Evolutionary conservation across 768 basidiomycete genomes (phyloP).

Genomic region (Cystobasidiopsis lactophilus): DNA sequence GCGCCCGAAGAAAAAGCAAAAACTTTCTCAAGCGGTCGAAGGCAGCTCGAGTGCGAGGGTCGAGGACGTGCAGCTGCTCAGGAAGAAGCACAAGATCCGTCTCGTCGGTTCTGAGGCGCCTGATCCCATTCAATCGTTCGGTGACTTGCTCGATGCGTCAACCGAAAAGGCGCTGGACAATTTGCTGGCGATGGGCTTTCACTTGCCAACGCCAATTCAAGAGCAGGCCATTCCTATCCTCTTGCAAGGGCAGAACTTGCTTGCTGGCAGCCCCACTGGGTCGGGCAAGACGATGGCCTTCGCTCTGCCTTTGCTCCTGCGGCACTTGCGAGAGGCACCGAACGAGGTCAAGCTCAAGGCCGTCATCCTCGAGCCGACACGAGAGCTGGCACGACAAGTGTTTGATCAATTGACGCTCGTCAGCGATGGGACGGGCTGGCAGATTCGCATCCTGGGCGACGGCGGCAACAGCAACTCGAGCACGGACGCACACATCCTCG

Average conservation of each 20-base stretch:
- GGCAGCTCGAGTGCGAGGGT: no score
- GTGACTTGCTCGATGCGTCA: constrained; percentile 21
- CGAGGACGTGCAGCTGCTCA: constrained; percentile 3
- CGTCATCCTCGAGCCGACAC: constrained; percentile 68
- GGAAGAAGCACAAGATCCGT: constrained; percentile 39
- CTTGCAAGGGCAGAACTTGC: constrained; percentile 56
- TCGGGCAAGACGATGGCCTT: constrained; percentile 93
- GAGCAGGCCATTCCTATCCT: constrained; percentile 57
- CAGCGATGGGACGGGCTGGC: constrained; percentile 34
- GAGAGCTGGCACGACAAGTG: constrained; percentile 90
- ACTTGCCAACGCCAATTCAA: constrained; percentile 57
- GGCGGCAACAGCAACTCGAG: constrained; percentile 6
- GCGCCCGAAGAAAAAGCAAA: background rate
- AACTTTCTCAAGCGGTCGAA: no score
- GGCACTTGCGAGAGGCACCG: constrained; percentile 34
- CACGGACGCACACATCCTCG: constrained; percentile 56
- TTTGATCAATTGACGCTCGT: constrained; percentile 70
- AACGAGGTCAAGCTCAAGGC: constrained; percentile 39
- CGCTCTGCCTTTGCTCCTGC: constrained; percentile 51
- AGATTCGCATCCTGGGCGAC: constrained; percentile 13
- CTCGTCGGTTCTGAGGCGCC: constrained; percentile 54
- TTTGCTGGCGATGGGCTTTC: constrained; percentile 39
- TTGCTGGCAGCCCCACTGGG: constrained; percentile 89
- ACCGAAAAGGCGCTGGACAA: constrained; percentile 32
- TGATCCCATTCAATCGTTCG: constrained; percentile 36